phyloP scores from a whole-genome alignment of 768 basidiomycete genomes.

The Rubroboletus satanas region DNA sequence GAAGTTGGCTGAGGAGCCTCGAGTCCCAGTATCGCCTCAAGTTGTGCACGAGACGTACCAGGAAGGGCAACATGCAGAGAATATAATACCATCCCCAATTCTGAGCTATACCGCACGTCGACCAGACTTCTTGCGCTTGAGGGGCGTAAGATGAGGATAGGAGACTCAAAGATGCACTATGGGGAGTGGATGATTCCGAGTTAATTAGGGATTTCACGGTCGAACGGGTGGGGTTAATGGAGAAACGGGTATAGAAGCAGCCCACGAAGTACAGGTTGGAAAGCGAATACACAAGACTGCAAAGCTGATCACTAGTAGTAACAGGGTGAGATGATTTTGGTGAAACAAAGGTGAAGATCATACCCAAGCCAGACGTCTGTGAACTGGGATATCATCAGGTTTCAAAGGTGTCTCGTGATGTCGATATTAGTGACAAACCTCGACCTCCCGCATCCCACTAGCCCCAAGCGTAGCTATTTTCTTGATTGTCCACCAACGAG shows the following conservation, averaged over 20 bases:
- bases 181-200: background rate
- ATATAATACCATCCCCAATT: constrained; percentile 64
- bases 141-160: constrained; percentile 11
- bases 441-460: constrained; percentile 70
- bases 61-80: constrained; percentile 61
- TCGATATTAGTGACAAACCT: constrained; percentile 42
- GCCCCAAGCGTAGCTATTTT: constrained; percentile 58
- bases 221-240: background rate
- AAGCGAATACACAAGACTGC: constrained; percentile 72
- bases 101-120: constrained; percentile 35
- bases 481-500: constrained; percentile 77
- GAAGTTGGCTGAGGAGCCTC: constrained; percentile 65
- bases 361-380: constrained; percentile 90
- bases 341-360: constrained; percentile 13
- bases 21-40: constrained; percentile 86
- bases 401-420: background rate
- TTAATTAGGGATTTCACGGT: background rate
- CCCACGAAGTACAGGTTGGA: constrained; percentile 69
- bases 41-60: constrained; percentile 81
- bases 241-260: constrained; percentile 57
- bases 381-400: constrained; percentile 45
- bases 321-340: constrained; percentile 5
- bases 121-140: constrained; percentile 46
- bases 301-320: constrained; percentile 66
- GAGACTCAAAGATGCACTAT: background rate